Evolutionary conservation across 139 green algal genomes (phyloP).

Genomic region (Chlorella sp.): DNA sequence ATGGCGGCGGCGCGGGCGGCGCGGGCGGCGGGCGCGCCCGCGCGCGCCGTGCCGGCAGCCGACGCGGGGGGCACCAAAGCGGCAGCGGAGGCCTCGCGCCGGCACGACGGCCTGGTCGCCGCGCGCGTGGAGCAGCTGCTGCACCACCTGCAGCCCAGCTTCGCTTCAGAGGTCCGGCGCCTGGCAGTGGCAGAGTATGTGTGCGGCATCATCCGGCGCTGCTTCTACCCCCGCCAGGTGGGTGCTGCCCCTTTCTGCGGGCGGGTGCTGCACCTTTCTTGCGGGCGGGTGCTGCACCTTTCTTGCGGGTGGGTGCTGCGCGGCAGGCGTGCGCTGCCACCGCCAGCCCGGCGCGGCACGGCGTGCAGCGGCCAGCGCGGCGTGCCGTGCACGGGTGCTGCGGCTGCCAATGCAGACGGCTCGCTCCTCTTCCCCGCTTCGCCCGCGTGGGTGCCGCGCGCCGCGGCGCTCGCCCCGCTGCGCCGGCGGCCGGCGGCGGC

Average conservation of each 20-base stretch:
- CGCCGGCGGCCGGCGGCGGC: not conserved
- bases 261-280: not conserved
- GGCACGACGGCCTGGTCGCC: no score
- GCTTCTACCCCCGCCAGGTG: slow-evolving; percentile 27
- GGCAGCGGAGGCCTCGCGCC: no score
- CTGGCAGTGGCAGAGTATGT: slow-evolving; percentile 27
- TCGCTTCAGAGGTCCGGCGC: slow-evolving; percentile 17
- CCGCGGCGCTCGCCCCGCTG: not conserved
- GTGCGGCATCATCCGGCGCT: slow-evolving; percentile 24
- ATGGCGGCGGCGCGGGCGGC: no score
- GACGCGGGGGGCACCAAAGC: no score
- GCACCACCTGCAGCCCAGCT: slow-evolving; percentile 24
- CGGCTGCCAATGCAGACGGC: not conserved
- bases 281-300: not conserved
- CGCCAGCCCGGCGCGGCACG: no score
- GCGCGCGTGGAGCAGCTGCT: slow-evolving; percentile 28
- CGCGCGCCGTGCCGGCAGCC: no score
- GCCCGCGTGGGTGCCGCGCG: no score
- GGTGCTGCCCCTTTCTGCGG: not conserved
- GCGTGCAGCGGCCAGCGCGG: not conserved
- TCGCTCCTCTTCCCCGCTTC: not conserved
- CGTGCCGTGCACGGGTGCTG: not conserved
- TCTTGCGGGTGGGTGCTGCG: not conserved
- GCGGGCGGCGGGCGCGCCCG: no score
- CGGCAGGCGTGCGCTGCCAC: not conserved